Conservation (phyloP, 2,329 filamentous ascomycete genomes). For the Talaromyces verruculosus region DNA sequence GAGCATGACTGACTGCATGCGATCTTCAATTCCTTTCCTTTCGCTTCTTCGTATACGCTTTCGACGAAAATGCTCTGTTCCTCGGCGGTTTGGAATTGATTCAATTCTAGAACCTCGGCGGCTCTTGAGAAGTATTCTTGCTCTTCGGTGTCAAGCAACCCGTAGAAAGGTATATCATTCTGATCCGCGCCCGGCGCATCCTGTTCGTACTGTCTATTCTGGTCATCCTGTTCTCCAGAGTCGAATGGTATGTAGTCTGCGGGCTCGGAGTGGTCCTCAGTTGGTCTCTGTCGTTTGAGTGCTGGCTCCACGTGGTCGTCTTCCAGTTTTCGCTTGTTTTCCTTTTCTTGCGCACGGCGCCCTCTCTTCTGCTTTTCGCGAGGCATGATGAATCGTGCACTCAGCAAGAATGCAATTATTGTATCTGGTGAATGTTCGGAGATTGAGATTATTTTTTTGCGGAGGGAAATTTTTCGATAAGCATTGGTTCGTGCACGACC, state of each 20-base stretch:
- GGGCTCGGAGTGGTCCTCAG: constrained; percentile 16
- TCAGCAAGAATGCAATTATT: not conserved
- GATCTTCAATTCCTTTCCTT: constrained; percentile 92
- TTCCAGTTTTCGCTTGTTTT: constrained; percentile 40
- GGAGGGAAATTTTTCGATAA: constrained; percentile 35
- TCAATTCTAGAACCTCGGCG: constrained; percentile 84
- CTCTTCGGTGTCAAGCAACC: constrained; percentile 87
- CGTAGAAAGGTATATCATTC: constrained; percentile 77
- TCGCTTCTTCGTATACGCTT: constrained; percentile 81
- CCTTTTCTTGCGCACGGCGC: constrained; percentile 45
- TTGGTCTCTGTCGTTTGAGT: constrained; percentile 43
- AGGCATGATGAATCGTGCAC: constrained; percentile 38
- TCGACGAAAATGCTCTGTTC: constrained; percentile 70
- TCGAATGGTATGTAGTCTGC: constrained; percentile 43
- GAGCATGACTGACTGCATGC: constrained; percentile 96
- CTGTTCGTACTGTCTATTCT: constrained; percentile 21
- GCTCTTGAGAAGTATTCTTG: constrained; percentile 93
- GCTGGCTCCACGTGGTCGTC: constrained; percentile 29
- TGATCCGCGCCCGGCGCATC: constrained; percentile 28
- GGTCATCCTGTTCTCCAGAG: constrained; percentile 24
- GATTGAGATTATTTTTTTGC: constrained; percentile 9
- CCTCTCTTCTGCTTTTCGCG: constrained; percentile 51
- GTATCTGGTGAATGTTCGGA: not conserved
- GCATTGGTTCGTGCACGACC: constrained; percentile 37
- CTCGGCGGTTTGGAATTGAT: constrained; percentile 78